phyloP scores from a whole-genome alignment of 352 stramenopile species.

The Hyphochytrium catenoides region DNA sequence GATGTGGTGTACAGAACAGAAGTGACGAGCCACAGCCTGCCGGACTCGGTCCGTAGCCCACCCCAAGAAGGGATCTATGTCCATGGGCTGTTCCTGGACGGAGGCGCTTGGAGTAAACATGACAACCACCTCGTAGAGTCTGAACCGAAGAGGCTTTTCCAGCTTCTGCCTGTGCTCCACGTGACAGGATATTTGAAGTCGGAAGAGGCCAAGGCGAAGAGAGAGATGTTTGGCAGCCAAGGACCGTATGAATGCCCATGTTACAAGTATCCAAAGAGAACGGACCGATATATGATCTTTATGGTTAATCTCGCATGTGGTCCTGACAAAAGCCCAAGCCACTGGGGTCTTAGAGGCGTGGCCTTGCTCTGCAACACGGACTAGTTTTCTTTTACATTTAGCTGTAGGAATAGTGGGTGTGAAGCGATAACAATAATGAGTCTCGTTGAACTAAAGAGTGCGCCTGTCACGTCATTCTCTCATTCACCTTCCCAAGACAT shows the following conservation, averaged over 20 bases:
- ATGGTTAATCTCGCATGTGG: conserved; percentile 76
- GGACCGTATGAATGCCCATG: conserved; percentile 83
- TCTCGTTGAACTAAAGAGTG: too few relatives aligned
- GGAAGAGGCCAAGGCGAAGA: conserved; percentile 67
- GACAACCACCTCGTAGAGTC: conserved; percentile 81
- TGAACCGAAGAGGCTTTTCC: conserved; percentile 90
- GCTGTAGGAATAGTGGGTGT: too few relatives aligned
- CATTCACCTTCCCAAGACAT: too few relatives aligned
- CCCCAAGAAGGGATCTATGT: conserved; percentile 89
- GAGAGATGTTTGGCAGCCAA: conserved; percentile 69
- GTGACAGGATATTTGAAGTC: conserved; percentile 86
- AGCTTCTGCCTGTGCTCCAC: conserved; percentile 78
- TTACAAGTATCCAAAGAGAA: conserved; percentile 89
- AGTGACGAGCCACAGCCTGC: conserved; percentile 76
- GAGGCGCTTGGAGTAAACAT: conserved; percentile 79
- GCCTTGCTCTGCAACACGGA: conserved; percentile 84
- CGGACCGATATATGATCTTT: conserved; percentile 89
- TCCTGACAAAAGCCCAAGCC: conserved; percentile 57
- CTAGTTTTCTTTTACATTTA: too few relatives aligned
- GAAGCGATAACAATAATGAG: too few relatives aligned
- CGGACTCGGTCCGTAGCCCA: conserved; percentile 59
- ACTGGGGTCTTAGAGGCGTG: conserved; percentile 81
- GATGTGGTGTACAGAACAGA: conserved; percentile 94
- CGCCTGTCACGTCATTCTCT: too few relatives aligned
- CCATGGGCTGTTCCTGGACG: conserved; percentile 90